Evolutionary conservation across 345 rosid genomes (phyloP), one percentile per base, ranked within the genome.

Genomic region (Eucalyptus marginata): DNA sequence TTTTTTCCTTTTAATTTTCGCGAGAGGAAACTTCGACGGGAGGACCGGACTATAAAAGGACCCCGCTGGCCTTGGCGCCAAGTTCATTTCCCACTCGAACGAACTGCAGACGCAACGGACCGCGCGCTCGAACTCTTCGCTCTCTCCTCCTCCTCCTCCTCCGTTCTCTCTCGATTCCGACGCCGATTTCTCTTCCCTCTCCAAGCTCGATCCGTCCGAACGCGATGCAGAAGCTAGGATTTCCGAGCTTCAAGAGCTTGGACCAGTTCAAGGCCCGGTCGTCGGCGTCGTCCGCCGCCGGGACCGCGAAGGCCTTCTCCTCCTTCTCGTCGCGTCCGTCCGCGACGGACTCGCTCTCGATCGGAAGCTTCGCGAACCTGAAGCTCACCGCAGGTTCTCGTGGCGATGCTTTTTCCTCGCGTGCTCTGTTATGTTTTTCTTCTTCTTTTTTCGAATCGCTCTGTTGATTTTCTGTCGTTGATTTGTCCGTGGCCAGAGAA

Each of bases 371-470:
- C 92, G 92, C 95, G 49, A 96, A 95, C 90, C 88, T 95, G 93
- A 96, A 97, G 94, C 91, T 96, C 54, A 94, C 98, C 29, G 99
- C 99, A 94, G 99, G 99, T 97, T 44, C 84, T 14, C 31, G 68
- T 29, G 68, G 68, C 44, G 59, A 29, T 47, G 22, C 1, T 31
- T 36, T 88, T 90, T 49, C 64, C 88, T 86, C 33, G n/a, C 11
- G 47, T 36, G 15, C 64, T 15, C 5, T 86, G 81, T 86, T 8
- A 87, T 36, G 83, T 89, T 52, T 25, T 62, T 62, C 31, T 62
- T 13, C 33, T 62, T 62, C 58, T 24, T 52, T 20, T 76, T 40
- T 12, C 47, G 47, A 10, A 40, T 76, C 84, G 84, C 84, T 40
- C 84, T 40, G 84, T 22, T 76, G 84, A 76, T 40, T 92, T 89